Conservation (phyloP, 2,329 filamentous ascomycete genomes). For the Alternaria gansuensis region DNA sequence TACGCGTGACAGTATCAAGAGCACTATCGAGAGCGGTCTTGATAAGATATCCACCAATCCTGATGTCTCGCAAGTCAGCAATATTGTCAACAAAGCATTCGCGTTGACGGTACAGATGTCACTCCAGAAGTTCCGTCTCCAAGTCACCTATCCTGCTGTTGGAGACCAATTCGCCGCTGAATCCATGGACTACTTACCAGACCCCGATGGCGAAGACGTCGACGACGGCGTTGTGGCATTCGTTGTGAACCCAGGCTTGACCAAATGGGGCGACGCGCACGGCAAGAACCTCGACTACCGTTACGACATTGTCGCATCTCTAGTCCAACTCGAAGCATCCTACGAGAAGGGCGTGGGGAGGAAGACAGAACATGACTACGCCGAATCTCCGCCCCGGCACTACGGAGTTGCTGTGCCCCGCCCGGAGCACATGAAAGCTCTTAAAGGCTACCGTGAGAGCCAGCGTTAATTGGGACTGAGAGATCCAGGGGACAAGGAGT, state of each 20-base stretch:
- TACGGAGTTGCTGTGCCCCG: no score
- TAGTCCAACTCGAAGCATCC: no score
- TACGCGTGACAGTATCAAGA: not conserved
- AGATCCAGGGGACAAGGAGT: no score
- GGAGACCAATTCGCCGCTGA: conserved; percentile 3
- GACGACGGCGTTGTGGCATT: conserved; percentile 23
- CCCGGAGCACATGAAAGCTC: no score
- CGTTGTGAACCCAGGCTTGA: conserved; percentile 32
- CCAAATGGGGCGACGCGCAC: conserved; percentile 38
- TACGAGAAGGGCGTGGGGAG: no score
- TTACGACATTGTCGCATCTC: conserved; percentile 24
- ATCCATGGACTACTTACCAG: conserved; percentile 8
- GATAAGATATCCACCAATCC: not conserved
- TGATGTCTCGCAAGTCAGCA: not conserved
- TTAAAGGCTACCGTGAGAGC: no score
- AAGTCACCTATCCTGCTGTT: conserved; percentile 27
- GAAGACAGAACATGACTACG: not conserved
- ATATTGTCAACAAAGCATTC: conserved; percentile 31
- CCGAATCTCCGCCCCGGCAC: fast-evolving
- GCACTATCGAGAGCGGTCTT: not conserved
- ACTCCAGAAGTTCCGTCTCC: conserved; percentile 27
- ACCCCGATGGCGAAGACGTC: conserved; percentile 22
- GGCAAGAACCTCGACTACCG: conserved; percentile 30
- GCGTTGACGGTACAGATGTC: conserved; percentile 27
- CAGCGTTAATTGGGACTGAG: no score